These are phyloP conservation scores for Ophiorrhiza pumila DNA, from an alignment of 257 asterid genomes.

Conservation along the genomic window DNA sequence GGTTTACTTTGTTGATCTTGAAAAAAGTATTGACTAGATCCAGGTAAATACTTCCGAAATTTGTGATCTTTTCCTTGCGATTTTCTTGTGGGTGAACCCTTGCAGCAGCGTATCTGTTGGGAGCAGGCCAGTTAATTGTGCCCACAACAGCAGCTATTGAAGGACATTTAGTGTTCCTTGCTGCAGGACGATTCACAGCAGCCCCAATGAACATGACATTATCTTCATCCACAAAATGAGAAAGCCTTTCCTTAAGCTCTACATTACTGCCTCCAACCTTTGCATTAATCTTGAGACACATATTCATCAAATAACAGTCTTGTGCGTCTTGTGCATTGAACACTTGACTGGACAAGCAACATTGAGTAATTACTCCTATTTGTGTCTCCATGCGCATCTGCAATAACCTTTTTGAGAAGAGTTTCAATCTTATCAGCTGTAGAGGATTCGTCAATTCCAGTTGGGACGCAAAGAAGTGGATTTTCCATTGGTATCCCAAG, in stretches of 20 bases:
- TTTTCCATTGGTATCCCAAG: constrained; percentile 45
- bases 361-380: constrained; percentile 65
- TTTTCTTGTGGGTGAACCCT: constrained; percentile 59
- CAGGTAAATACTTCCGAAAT: constrained; percentile 49
- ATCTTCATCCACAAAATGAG: constrained; percentile 38
- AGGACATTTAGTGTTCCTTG: constrained; percentile 42
- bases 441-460: constrained; percentile 36
- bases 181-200: constrained; percentile 76
- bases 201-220: constrained; percentile 86
- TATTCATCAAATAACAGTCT: constrained; percentile 58
- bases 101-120: constrained; percentile 63
- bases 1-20: constrained; percentile 35
- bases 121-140: constrained; percentile 68
- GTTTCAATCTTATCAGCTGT: constrained; percentile 28
- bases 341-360: constrained; percentile 31
- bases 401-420: constrained; percentile 30
- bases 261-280: constrained; percentile 73
- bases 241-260: constrained; percentile 41
- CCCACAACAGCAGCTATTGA: constrained; percentile 86
- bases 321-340: constrained; percentile 47
- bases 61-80: constrained; percentile 44
- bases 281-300: constrained; percentile 65
- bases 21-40: constrained; percentile 42
- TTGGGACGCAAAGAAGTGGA: constrained; percentile 22
- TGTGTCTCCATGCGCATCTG: constrained; percentile 42